Conservation (phyloP, 2,329 filamentous ascomycete species). For the Penicillium fuscoglaucum region DNA sequence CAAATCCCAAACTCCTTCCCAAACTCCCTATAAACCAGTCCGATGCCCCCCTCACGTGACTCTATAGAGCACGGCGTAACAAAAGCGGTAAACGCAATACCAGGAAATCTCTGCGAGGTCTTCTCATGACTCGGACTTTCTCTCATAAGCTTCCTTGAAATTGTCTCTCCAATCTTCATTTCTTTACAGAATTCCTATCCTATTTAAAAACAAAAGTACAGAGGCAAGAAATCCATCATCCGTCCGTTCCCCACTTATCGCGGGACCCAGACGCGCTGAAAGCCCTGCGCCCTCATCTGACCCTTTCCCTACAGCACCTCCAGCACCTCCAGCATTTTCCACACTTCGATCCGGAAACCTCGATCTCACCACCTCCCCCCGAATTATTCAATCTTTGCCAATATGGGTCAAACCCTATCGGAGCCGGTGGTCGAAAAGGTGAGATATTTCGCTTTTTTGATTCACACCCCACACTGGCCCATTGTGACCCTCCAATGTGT, state of each 20-base stretch:
- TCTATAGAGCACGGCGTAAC: slow-evolving; percentile 16
- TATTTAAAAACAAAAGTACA: not conserved
- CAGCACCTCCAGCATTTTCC: slow-evolving; percentile 20
- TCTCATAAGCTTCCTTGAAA: not conserved
- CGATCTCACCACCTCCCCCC: slow-evolving; percentile 14
- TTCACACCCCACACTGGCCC: slow-evolving; percentile 29
- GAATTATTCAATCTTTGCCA: slow-evolving; percentile 32
- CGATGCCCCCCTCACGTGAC: slow-evolving; percentile 13
- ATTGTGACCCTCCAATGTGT: slow-evolving; percentile 4
- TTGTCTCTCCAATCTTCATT: not conserved
- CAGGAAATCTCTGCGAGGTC: slow-evolving; percentile 23
- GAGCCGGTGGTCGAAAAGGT: slow-evolving; percentile 99
- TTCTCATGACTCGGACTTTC: not conserved
- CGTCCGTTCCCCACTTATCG: slow-evolving; percentile 28
- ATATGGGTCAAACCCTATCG: slow-evolving; percentile 98
- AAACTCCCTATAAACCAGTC: not conserved
- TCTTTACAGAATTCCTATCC: not conserved
- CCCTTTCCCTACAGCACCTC: slow-evolving; percentile 25
- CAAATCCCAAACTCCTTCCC: not conserved
- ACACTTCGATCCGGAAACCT: slow-evolving; percentile 13
- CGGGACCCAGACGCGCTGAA: slow-evolving; percentile 28
- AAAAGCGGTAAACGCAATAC: slow-evolving; percentile 20
- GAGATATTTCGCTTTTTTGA: slow-evolving; percentile 38
- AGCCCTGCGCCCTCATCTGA: slow-evolving; percentile 30
- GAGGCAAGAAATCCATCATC: slow-evolving; percentile 10